Evolutionary conservation across 2,329 filamentous ascomycete genomes (phyloP), one percentile per base, ranked within the genome.

Genomic region (Dactylellina haptotyla): DNA sequence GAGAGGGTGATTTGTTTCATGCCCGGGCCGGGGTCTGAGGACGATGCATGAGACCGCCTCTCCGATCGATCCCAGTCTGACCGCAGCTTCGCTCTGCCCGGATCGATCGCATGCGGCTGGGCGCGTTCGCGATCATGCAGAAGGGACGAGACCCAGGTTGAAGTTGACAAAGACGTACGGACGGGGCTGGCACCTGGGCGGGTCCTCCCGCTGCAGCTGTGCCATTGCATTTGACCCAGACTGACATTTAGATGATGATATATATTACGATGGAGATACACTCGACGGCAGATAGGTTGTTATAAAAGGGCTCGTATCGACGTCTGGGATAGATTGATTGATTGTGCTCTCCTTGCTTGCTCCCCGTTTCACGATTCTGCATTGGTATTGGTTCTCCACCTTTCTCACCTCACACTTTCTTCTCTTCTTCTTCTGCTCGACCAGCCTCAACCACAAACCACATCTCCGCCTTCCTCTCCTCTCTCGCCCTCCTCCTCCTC

Each of bases 331-430:
- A 23, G 16, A 46, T 18, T n/a, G 18, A 46, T 23, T 23, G 37
- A 41, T 14, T 41, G 37, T 12, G 1, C 18, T 41, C 14, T 41
- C 14, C 37, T n/a, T 5, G 9, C 14, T 41, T 41, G 37, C 18
- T 12, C 14, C 48, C 37, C 63, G 63, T 67, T 67, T 67, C 63
- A 67, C 39, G 25, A 45, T 59, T 67, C 63, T 67, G 25, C 23
- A 56, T 66, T 50, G 10, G 63, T 59, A 67, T 67, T 67, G 63
- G 53, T 32, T 50, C 45, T 28, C 6, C n/a, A n/a, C n/a, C n/a
- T n/a, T n/a, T n/a, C n/a, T n/a, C 20, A 25, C 5, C 6, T 25
- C 23, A 8, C 46, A 12, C 25, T 30, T 56, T 41, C 16, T 43
- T 28, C 23, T 43, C 41, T 10, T 37, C 37, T 58, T 28, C 25